Evolutionary conservation across 495 filamentous ascomycete genomes (phyloP).

Genomic region (Neurospora sp.): DNA sequence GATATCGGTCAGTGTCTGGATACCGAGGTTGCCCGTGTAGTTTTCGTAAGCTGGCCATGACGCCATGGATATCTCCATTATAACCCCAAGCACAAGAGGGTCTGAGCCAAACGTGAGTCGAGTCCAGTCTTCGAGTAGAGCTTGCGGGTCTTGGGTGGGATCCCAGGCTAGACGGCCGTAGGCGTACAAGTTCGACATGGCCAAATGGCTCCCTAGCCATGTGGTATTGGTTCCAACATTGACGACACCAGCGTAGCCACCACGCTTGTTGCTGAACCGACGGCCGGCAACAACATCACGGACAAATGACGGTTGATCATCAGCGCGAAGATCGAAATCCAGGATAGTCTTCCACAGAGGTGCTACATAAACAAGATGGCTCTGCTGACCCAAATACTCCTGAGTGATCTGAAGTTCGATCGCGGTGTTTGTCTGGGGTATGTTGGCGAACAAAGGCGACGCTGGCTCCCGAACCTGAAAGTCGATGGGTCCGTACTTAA

Average conservation of each 20-base stretch:
- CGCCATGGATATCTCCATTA: slow-evolving; percentile 54
- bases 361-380: slow-evolving; percentile 55
- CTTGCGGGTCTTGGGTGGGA: slow-evolving; percentile 33
- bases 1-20: slow-evolving; percentile 62
- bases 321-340: slow-evolving; percentile 55
- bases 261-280: slow-evolving; percentile 46
- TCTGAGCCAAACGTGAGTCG: slow-evolving; percentile 53
- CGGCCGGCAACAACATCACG: slow-evolving; percentile 51
- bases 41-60: slow-evolving; percentile 65
- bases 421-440: slow-evolving; percentile 45
- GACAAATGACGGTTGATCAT: slow-evolving; percentile 38
- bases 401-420: slow-evolving; percentile 60
- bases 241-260: slow-evolving; percentile 57
- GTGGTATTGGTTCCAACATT: slow-evolving; percentile 58
- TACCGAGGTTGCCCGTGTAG: slow-evolving; percentile 61
- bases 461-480: slow-evolving; percentile 65
- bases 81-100: slow-evolving; percentile 41
- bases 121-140: slow-evolving; percentile 54
- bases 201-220: slow-evolving; percentile 58
- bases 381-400: slow-evolving; percentile 65
- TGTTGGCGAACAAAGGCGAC: slow-evolving; percentile 59
- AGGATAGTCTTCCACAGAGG: slow-evolving; percentile 59
- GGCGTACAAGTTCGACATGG: slow-evolving; percentile 66
- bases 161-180: slow-evolving; percentile 60
- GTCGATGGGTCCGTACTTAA: slow-evolving; percentile 68